Base-by-base conservation (phyloP, 208 protist genomes). In the Angomonas deanei region DNA sequence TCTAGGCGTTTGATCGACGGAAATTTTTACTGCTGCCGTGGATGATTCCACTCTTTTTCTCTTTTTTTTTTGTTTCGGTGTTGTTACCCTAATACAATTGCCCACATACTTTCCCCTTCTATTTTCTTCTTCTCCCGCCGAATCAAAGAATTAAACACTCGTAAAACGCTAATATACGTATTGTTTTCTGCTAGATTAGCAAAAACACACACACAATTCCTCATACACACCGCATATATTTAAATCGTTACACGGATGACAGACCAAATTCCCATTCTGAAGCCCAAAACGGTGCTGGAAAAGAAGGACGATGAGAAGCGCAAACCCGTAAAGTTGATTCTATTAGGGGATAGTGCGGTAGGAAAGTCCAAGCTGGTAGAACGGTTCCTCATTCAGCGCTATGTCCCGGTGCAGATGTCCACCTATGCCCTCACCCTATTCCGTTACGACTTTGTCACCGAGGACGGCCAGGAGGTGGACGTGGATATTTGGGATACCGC, bases 291-390 rank as follows among this genome's bases (percentile, higher is more conserved):
- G 53, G 71, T 89, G 28, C 58, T 93, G 8, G 83, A 92, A 53
- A 81, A 91, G 65, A 88, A 84, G 57, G 68, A 84, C 2, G 79
- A 88, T 56, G 85, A 93, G 2, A 38, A 46, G 19, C 81, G 90
- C 3, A 88, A 95, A 28, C 80, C 85, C 4, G 76, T 97, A 17
- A 98, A 98, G 78, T 77, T 98, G 24, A 98, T 97, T 55, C 75
- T 97, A 8, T 81, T 97, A 15, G 96, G 96, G n/a, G 94, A 98
- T 70, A 97, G 93, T 64, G 93, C 94, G 1, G 95, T 98, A 4
- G 96, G 96, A 30, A 98, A 98, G 73, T 96, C 89, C 21, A 97
- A 97, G 78, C 76, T 97, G 10, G 90, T 98, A 3, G 94, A 98
- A 76, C 86, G 96, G 8, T 98, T 97, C 61, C 76, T 98, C 23